A percentile compares a stretch with the other conserved stretches of the same genome.
phyloP scores from a whole-genome alignment of 192 early-diverging fungal species.

The Piromyces sp. region DNA sequence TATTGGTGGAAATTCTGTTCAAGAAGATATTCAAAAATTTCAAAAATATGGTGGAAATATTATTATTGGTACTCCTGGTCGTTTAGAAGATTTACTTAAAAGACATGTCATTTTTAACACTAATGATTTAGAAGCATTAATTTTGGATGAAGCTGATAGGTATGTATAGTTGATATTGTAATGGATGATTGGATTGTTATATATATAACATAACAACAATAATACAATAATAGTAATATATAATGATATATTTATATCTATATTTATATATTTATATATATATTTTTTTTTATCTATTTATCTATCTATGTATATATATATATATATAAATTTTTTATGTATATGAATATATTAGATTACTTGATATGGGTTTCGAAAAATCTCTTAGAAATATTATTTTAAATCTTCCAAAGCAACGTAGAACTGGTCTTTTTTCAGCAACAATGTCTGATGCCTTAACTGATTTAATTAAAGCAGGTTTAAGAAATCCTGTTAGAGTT shows the following conservation, averaged over 20 bases:
- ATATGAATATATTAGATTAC: too few species aligned
- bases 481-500: constrained; percentile 80
- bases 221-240: too few species aligned
- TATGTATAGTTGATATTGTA: neutral
- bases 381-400: constrained; percentile 61
- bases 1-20: constrained; percentile 53
- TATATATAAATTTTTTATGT: too few species aligned
- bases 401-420: constrained; percentile 74
- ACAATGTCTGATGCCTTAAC: constrained; percentile 83
- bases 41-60: constrained; percentile 54
- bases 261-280: too few species aligned
- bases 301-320: too few species aligned
- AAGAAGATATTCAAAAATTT: constrained; percentile 44
- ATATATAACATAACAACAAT: too few species aligned
- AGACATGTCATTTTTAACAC: constrained; percentile 37
- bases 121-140: constrained; percentile 66
- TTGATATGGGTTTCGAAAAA: constrained; percentile 86
- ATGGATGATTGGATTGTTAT: too few species aligned
- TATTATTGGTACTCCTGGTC: constrained; percentile 77
- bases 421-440: constrained; percentile 90
- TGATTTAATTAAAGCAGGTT: constrained; percentile 66
- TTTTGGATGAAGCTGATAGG: constrained; percentile 85
- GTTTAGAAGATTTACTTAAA: constrained; percentile 61
- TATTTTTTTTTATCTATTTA: too few species aligned
- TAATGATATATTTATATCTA: too few species aligned